These are phyloP conservation scores for Oldenlandia corymbosa DNA, from an alignment of 257 asterid genomes.

Conservation along the genomic window DNA sequence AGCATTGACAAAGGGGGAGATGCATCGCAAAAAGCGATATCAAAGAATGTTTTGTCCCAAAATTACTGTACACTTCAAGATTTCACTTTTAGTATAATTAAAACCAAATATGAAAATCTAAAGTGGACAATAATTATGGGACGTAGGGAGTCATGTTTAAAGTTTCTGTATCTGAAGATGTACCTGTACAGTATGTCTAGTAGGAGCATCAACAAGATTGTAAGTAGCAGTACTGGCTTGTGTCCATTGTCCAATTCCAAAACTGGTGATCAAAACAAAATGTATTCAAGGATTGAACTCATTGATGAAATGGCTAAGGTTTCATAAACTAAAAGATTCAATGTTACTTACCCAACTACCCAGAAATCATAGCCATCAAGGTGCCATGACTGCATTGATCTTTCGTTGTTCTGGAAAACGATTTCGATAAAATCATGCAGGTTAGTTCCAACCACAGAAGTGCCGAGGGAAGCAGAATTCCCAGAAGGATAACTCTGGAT, in stretches of 20 bases:
- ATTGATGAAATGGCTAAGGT: too few species aligned
- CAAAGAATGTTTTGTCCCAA: neutral
- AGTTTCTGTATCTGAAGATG: neutral
- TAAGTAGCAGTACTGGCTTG: constrained; percentile 49
- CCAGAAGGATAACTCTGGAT: constrained; percentile 56
- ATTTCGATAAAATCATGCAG: constrained; percentile 83
- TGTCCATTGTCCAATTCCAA: constrained; percentile 78
- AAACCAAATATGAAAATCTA: too few species aligned
- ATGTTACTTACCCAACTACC: constrained; percentile 76
- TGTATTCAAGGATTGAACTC: constrained; percentile 17
- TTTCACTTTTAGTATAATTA: too few species aligned
- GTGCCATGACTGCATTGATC: constrained; percentile 72
- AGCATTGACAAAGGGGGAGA: too few species aligned
- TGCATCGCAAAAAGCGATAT: too few species aligned
- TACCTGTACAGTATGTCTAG: constrained; percentile 94
- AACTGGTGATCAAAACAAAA: constrained; percentile 31
- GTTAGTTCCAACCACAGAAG: constrained; percentile 59
- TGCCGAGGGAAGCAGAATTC: constrained; percentile 35
- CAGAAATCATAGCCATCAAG: constrained; percentile 97
- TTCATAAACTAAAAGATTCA: neutral
- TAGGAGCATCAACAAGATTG: constrained; percentile 80
- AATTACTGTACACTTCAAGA: too few species aligned
- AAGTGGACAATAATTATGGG: too few species aligned
- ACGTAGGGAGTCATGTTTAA: too few species aligned
- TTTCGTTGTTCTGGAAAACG: constrained; percentile 70